These are phyloP conservation scores for Tephrocybe sp. DNA, from an alignment of 768 basidiomycete species.

Conservation along the genomic window DNA sequence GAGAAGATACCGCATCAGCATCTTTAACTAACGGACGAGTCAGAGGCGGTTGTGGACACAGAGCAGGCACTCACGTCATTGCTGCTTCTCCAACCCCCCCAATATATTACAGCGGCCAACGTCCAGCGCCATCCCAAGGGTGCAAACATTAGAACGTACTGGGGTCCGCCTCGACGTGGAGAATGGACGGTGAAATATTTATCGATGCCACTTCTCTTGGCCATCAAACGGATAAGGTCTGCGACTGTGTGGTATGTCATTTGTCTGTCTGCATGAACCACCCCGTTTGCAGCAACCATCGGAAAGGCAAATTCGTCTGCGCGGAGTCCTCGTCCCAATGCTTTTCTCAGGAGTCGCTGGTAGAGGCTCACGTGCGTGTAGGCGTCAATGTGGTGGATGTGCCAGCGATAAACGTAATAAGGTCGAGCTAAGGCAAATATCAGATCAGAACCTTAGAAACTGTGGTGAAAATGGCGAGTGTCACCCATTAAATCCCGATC, in stretches of 20 bases:
- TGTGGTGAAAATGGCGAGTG: background rate
- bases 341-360: background rate
- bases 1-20: background rate
- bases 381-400: background rate
- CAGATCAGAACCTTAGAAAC: no score
- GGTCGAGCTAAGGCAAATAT: background rate
- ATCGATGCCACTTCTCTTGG: background rate
- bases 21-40: background rate
- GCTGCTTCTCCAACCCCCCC: slow-evolving; percentile 7
- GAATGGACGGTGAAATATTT: background rate
- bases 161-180: slow-evolving; percentile 1
- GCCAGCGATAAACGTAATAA: background rate
- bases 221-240: background rate
- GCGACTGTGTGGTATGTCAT: background rate
- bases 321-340: background rate
- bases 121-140: slow-evolving; percentile 16
- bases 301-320: background rate
- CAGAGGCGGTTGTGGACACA: background rate
- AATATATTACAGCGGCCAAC: background rate
- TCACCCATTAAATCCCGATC: background rate
- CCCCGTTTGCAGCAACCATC: background rate
- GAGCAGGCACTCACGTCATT: no score
- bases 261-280: background rate
- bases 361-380: background rate
- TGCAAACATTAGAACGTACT: slow-evolving; percentile 32